Base-by-base conservation (phyloP, 225 moss, liverwort and hornwort genomes). In the Antitrichia curtipendula region DNA sequence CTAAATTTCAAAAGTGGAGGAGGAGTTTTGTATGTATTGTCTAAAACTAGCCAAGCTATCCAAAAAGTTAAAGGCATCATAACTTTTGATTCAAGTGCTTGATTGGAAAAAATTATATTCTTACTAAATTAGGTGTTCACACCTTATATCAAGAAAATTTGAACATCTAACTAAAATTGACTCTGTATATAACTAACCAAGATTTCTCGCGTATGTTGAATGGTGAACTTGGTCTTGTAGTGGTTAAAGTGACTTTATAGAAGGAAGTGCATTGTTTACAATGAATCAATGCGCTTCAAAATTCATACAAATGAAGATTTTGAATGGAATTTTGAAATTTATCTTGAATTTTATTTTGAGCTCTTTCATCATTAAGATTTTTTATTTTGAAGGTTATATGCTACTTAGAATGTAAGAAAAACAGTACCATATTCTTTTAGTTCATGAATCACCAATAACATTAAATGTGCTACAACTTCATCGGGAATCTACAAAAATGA, bases 381-480 rank as follows among this genome's bases (percentile, higher is more conserved):
- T 65, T 6, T 63, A 24, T 7, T 45, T 41, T 41, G 0, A 8
- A 18, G 0, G 9, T 12, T 4, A 3, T 27, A 6, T 49, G 5
- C 3, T 40, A 6, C 3, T 18, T 24, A 2, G 1, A 78, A 6
- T 36, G 2, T 5, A 32, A 19, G 23, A 13, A 14, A 52, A 38
- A 23, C 0, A 4, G 62, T 93, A 98, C 98, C 95, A 82, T 98
- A 98, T 75, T 91, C 95, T 89, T 91, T 87, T 83, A 98, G 88
- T 65, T 93, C 92, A 14, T 87, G 49, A 45, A 94, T 70, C 23
- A 91, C 93, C 50, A 96, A 47, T 82, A 96, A 56, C 90, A 96
- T 89, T 64, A 98, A 87, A 88, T 93, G 93, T 4, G 93, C 94
- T 34, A 96, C 74, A 85, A 96, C 91, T 63, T 92, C 87, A 89